A percentile compares a stretch with the other conserved stretches of the same genome.
These are phyloP conservation scores for Cystofilobasidium macerans DNA, from an alignment of 768 basidiomycete species.

Conservation along the genomic window DNA sequence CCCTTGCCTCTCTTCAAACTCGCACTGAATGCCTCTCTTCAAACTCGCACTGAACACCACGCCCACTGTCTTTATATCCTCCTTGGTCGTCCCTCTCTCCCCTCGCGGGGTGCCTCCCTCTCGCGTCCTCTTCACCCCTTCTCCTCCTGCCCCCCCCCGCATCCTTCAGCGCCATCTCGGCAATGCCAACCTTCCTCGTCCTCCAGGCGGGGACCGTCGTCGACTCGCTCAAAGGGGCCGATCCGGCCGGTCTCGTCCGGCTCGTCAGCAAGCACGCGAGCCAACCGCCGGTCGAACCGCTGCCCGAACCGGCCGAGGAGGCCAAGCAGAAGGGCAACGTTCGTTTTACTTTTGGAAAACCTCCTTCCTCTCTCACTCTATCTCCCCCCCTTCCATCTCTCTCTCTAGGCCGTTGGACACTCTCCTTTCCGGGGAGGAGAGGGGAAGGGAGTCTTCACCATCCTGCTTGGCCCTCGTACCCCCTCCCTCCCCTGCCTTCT, in stretches of 20 bases:
- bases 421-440: too few relatives aligned
- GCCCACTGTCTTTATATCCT: too few relatives aligned
- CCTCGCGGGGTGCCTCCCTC: neutral
- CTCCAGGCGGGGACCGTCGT: slow-evolving; percentile 19
- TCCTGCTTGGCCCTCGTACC: too few relatives aligned
- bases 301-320: slow-evolving; percentile 19
- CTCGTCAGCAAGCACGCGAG: slow-evolving; percentile 22
- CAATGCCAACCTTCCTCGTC: slow-evolving; percentile 24
- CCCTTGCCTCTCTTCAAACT: too few relatives aligned
- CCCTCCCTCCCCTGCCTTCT: too few relatives aligned
- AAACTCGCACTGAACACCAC: too few relatives aligned
- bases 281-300: slow-evolving; percentile 16
- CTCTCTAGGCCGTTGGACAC: neutral
- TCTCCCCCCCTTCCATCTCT: too few relatives aligned
- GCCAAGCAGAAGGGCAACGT: slow-evolving; percentile 21
- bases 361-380: too few relatives aligned
- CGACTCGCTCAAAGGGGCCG: slow-evolving; percentile 24
- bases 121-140: neutral
- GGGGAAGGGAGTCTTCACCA: too few relatives aligned
- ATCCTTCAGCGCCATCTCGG: slow-evolving; percentile 9
- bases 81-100: too few relatives aligned
- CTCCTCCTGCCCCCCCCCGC: neutral
- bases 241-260: slow-evolving; percentile 15
- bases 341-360: too few relatives aligned
- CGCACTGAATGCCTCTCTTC: too few relatives aligned